Evolutionary conservation across 1,284 basidiomycete genomes (phyloP), one percentile per base, ranked within the genome.

Genomic region (Melanopsichium pennsylvanicum): DNA sequence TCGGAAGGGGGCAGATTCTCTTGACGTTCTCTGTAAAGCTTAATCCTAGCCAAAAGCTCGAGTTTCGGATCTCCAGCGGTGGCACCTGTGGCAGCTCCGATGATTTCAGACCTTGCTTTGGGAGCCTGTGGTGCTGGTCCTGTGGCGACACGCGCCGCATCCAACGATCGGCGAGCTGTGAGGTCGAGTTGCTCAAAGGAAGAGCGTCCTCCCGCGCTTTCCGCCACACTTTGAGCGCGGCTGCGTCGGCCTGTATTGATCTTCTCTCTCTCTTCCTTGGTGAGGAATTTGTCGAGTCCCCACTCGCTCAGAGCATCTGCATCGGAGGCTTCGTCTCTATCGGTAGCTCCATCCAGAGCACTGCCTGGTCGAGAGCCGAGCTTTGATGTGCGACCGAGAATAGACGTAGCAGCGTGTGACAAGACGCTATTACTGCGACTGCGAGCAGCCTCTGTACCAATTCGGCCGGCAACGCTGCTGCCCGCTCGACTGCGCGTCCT

Each of bases 211-310:
- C 26, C 33, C 13, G 27, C 39, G 42, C 50, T 59, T n/a, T 49
- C 59, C 9, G 56, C 67, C 9, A 70, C 21, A 44, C 68, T 68
- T 16, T 63, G 60, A 23, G 68, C 59, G 18, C 68, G 54, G 33
- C 55, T 60, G 27, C 63, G 46, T 26, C 49, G 48, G 7, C 70
- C 72, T 19, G 44, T 44, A 18, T 52, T 50, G 27, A 74, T 59
- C 13, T 51, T 49, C 5, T 73, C 70, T 22, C 56, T 44, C 23
- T 67, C 70, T 15, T 75, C 74, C 29, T 50, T 58, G 44, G 57
- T 69, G 31, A 77, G 63, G 39, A 75, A 77, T 46, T 75, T 77
- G 40, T 77, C 75, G 25, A 77, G 64, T 1, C 74, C 74, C 75
- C 75, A 77, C 4, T 61, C 70, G 36, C 50, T 63, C 26, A 76